Percentiles rank a stretch among this genome's conserved stretches.
Evolutionary conservation across 768 basidiomycete genomes (phyloP).

Genomic region (Strobilomyces confusus): DNA sequence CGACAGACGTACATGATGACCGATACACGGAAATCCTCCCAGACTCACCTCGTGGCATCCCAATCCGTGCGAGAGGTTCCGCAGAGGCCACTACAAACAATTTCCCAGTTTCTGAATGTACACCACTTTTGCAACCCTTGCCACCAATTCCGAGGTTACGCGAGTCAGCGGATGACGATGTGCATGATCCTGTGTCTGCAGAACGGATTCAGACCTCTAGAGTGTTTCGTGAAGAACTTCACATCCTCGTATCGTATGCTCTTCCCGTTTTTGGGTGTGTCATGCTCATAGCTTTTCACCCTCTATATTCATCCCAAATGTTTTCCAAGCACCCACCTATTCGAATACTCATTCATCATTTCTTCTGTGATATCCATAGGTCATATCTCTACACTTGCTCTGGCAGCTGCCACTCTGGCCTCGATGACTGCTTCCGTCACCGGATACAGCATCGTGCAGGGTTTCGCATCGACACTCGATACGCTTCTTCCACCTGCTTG

Average conservation of each 20-base stretch:
- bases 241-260: constrained; percentile 58
- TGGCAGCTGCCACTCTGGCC: constrained; percentile 77
- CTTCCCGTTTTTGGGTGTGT: constrained; percentile 70
- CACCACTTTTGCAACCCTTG: constrained; percentile 47
- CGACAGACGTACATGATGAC: constrained; percentile 7
- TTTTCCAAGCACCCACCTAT: constrained; percentile 57
- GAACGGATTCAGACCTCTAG: constrained; percentile 23
- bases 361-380: constrained; percentile 85
- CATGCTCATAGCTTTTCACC: neutral
- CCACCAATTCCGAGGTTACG: constrained; percentile 55
- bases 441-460: constrained; percentile 66
- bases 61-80: constrained; percentile 11
- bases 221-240: constrained; percentile 55
- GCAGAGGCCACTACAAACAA: neutral
- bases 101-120: constrained; percentile 40
- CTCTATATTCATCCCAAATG: neutral
- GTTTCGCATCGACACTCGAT: constrained; percentile 82
- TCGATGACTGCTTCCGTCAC: constrained; percentile 68
- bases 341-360: constrained; percentile 84
- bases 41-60: constrained; percentile 17
- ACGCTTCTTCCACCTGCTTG: constrained; percentile 93
- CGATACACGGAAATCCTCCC: constrained; percentile 2
- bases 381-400: constrained; percentile 83
- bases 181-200: constrained; percentile 1
- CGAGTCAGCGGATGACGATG: constrained; percentile 39